Evolutionary conservation across 768 basidiomycete species (phyloP), one percentile per base, ranked within the genome.

Genomic region (Cyclocybe aegerita): DNA sequence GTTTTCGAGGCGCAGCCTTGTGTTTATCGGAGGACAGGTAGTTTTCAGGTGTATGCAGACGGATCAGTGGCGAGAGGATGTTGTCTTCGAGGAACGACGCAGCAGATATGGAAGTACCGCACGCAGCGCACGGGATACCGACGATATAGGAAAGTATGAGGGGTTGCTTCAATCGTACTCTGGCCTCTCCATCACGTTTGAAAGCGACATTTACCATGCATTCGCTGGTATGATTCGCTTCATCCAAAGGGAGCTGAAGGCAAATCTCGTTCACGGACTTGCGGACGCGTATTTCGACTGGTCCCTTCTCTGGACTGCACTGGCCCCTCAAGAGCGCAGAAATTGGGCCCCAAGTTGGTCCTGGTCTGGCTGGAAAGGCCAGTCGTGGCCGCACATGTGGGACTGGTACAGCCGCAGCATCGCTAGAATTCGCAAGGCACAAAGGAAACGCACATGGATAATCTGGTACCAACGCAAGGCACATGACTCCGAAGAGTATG

Each of bases 391-490:
- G 10, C 16, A 47, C 9, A 51, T 43, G 10, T 50, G 45, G 44
- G 10, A 30, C 2, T 35, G 43, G 40, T 50, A 46, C 33, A 37
- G 32, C 8, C 48, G 39, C 10, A 50, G 41, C 45, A 40, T 46
- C 9, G 29, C 9, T 7, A 17, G 16, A 32, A 16, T 55, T 16
- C 53, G 53, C 12, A 42, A 47, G 29, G 33, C 23, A 3, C 44
- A 50, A 38, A 32, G 41, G 10, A n/a, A 33, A 14, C 39, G 49
- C 4, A 55, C 53, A 7, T 55, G 53, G 53, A 50, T 55, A 8
- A 39, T 55, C 16, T 55, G 53, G 53, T 55, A 50, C 16, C 49
- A 55, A 36, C 44, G 53, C 6, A 36, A 42, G 30, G 53, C 49
- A 8, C 53, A 55, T 12, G 39, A 55, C 23, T 48, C 46, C 2